Base-by-base conservation (phyloP, 371 early-diverging fungal species). In the Mortierella sp. region DNA sequence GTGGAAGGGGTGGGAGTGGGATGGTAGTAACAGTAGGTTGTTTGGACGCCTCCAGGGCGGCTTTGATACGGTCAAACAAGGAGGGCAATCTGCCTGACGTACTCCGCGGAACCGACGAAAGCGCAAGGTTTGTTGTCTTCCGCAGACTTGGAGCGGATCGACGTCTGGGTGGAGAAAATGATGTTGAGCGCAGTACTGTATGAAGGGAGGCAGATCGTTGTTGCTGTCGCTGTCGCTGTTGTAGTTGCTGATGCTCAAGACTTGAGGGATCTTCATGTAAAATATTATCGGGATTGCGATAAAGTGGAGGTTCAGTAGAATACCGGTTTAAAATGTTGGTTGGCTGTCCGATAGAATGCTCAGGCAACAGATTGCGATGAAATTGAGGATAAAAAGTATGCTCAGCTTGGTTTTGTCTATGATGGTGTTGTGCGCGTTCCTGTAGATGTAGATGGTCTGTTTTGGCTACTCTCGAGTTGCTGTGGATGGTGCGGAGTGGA, bases 61-160 rank as follows among this genome's bases (percentile, higher is more conserved):
- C 72, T 28, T 61, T 72, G 37, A 72, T 48, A 34, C 61, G 65
- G 44, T 66, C 72, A 52, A 72, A 72, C 17, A 72, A 21, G 2
- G 62, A 57, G 26, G 72, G 66, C n/a, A 48, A 43, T 12, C 72
- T 59, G 17, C 34, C 54, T 23, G 39, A 27, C 5, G 21, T 30
- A 12, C 56, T 64, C 56, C 72, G 72, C 48, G 66, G 66, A 57
- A 53, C 53, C 19, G 56, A 19, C 15, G 54, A 24, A 14, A 32
- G 4, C 11, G 37, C 37, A 34, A 34, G 37, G 37, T 7, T 7
- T 34, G 37, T 34, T 4, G 37, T 11, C 14, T 34, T 34, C 37
- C 37, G 37, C 14, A 34, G 37, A 14, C 37, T 34, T 11, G 37
- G 37, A 14, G 14, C 30, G 19, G 39, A 28, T 42, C 15, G 48